Conservation (phyloP, 2,329 filamentous ascomycete species). For the Nigrospora sphaerica region DNA sequence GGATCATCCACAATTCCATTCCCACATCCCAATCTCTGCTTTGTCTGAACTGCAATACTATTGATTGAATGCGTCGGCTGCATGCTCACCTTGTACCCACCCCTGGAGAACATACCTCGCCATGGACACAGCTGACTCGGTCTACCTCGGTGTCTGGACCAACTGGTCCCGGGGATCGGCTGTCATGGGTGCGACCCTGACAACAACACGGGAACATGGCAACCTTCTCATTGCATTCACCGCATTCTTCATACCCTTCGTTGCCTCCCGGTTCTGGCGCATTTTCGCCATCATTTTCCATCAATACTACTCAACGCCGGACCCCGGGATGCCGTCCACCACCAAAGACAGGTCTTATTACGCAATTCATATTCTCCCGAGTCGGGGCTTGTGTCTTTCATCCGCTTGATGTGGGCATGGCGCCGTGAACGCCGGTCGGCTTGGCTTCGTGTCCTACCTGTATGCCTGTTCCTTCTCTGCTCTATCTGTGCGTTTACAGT, state of each 20-base stretch:
- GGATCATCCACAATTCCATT: no score
- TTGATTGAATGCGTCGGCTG: no score
- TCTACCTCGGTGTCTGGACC: no score
- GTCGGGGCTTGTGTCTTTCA: slow-evolving; percentile 1
- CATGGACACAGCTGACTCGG: no score
- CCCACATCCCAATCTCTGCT: no score
- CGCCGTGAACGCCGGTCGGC: background rate
- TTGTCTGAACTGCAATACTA: no score
- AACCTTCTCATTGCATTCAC: slow-evolving; percentile 9
- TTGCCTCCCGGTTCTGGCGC: slow-evolving; percentile 9
- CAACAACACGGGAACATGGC: background rate
- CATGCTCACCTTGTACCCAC: no score
- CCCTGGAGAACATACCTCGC: no score
- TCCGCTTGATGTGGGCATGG: slow-evolving; percentile 4
- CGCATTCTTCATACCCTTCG: slow-evolving; percentile 10
- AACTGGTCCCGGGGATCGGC: background rate
- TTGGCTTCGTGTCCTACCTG: background rate
- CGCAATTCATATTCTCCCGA: slow-evolving; percentile 9
- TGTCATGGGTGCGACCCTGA: slow-evolving; percentile 8
- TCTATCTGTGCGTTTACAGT: slow-evolving; percentile 5
- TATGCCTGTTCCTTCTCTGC: background rate
- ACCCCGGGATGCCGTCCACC: slow-evolving; percentile 3
- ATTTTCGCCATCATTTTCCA: slow-evolving; percentile 6
- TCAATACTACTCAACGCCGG: slow-evolving; percentile 1
- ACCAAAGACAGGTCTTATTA: slow-evolving; percentile 10